Evolutionary conservation across 1,284 basidiomycete genomes (phyloP).

Genomic region (Apiotrichum mycotoxinovorans): DNA sequence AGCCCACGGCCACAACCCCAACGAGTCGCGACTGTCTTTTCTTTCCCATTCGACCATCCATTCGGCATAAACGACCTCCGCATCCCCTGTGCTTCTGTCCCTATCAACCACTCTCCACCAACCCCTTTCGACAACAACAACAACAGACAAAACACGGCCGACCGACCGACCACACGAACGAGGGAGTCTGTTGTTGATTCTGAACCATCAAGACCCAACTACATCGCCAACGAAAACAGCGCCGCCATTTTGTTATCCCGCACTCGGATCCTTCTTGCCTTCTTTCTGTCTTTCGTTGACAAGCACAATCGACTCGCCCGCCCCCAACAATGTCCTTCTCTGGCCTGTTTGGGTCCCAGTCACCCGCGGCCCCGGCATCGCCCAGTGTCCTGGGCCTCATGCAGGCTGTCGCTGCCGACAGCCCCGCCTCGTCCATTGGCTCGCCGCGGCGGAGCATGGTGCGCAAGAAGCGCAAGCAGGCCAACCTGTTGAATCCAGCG

Average conservation of each 20-base stretch:
- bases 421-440: neutral
- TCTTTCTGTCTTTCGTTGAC: too few species aligned
- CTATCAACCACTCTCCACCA: neutral
- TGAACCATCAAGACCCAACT: neutral
- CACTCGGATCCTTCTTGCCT: too few species aligned
- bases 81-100: neutral
- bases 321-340: neutral
- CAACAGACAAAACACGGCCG: too few species aligned
- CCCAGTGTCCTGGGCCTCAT: neutral
- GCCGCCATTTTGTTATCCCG: too few species aligned
- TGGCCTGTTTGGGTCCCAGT: neutral
- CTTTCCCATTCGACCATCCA: too few species aligned
- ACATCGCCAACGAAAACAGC: too few species aligned
- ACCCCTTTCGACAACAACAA: neutral
- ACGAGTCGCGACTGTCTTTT: neutral
- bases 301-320: too few species aligned
- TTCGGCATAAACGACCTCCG: neutral
- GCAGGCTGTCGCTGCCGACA: neutral
- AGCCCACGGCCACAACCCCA: too few species aligned
- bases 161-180: too few species aligned
- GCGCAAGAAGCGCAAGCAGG: constrained; percentile 12
- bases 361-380: neutral
- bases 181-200: neutral
- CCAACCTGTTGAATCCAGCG: constrained; percentile 10
- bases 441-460: constrained; percentile 1